Conservation (phyloP, 495 filamentous ascomycete genomes). For the Trichoderma erinaceum region DNA sequence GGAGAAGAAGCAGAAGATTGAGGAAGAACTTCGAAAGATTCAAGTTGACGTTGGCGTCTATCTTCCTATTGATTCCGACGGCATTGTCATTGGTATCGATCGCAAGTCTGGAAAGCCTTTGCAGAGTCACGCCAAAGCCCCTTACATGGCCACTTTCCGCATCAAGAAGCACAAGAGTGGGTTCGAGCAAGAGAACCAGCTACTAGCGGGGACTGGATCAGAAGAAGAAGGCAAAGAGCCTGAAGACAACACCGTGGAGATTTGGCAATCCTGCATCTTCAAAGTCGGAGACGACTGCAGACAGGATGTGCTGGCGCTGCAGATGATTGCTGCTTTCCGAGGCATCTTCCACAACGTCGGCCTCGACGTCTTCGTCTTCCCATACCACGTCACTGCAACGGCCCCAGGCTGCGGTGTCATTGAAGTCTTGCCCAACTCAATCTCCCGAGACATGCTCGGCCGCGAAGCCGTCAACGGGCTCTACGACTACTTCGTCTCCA, state of each 20-base stretch:
- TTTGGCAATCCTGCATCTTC: constrained; percentile 99
- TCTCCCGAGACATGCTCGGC: constrained; percentile 97
- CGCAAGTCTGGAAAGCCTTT: constrained; percentile 94
- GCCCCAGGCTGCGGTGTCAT: constrained; percentile 97
- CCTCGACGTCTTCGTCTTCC: constrained; percentile 93
- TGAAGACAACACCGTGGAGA: constrained; percentile 62
- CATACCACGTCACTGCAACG: constrained; percentile 96
- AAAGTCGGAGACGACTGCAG: constrained; percentile 99
- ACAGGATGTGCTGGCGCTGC: constrained; percentile 91
- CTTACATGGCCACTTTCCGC: constrained; percentile 97
- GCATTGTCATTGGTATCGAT: constrained; percentile 94
- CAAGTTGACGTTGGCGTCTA: constrained; percentile 96
- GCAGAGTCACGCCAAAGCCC: constrained; percentile 95
- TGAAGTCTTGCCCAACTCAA: constrained; percentile 93
- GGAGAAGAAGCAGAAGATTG: constrained; percentile 98
- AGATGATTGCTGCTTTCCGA: constrained; percentile 96
- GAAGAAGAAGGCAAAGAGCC: constrained; percentile 26
- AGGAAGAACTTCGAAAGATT: constrained; percentile 95
- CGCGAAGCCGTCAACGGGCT: constrained; percentile 95
- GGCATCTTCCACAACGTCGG: constrained; percentile 93
- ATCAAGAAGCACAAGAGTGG: constrained; percentile 71
- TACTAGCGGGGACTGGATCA: constrained; percentile 31
- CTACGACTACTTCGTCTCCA: constrained; percentile 95
- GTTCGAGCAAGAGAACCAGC: constrained; percentile 40
- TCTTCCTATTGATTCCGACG: constrained; percentile 92